Base-by-base conservation (phyloP, 495 filamentous ascomycete species). In the Platismatia glauca region DNA sequence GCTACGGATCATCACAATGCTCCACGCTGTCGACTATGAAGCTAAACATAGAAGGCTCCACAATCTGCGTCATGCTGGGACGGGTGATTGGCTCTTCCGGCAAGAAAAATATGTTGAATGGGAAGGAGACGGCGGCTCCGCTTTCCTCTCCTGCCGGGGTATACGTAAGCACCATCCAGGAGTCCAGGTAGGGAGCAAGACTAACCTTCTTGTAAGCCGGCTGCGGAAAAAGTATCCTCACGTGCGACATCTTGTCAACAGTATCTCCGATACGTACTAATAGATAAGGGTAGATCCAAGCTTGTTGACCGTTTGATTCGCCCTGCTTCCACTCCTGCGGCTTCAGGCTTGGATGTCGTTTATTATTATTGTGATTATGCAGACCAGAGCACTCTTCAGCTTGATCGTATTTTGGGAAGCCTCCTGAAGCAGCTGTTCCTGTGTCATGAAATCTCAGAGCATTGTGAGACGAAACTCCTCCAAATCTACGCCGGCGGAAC, bases 301-400 rank as follows among this genome's bases (percentile, higher is more conserved):
- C 27, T 53, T 0, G 29, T 53, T 6, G 50, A 53, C 29, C 15
- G 3, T n/a, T 53, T 53, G 16, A 53, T 33, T 11, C 4, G 29
- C 27, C 12, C 6, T 3, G 27, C 2, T 16, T 7, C 29, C 6
- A 7, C 29, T 20, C 50, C 50, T 8, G 16, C 29, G 3, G 0
- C 5, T 33, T 18, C 38, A 44, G 38, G 29, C 35, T 31, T 34
- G 18, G 56, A 38, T 12, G 8, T 63, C 31, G 20, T 46, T 0
- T 64, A 64, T 27, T 61, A 59, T 31, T 64, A 64, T 24, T 64
- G 62, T 34, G 57, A 64, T 37, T 60, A 59, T 41, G 57, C 62
- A 43, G 62, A 64, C 53, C 38, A 43, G 16, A 64, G 35, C 7
- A 59, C 57, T 20, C 62, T 64, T 16, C 31, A 61, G 18, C 34